Conservation (phyloP, 305 asterid species). For the Fraxinus albicans region DNA sequence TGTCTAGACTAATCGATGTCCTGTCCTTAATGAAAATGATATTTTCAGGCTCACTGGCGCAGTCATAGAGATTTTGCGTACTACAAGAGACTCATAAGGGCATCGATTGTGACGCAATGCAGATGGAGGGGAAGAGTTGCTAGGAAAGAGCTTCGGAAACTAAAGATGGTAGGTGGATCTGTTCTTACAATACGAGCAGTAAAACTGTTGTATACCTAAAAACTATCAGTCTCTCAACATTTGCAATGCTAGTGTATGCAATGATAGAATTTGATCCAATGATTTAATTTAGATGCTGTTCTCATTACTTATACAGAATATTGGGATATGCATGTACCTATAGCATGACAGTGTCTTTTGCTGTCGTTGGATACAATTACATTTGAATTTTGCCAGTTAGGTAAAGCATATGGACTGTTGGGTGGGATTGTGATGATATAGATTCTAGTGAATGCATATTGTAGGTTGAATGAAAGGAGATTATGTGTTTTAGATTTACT, state of each 20-base stretch:
- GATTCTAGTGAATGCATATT: constrained; percentile 19
- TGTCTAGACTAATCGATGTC: constrained; percentile 10
- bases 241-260: constrained; percentile 5
- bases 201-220: constrained; percentile 3
- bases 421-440: background rate
- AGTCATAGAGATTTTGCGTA: constrained; percentile 66
- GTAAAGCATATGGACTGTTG: background rate
- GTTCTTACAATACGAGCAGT: constrained; percentile 15
- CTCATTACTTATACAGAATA: background rate
- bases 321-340: background rate
- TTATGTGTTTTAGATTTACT: constrained; percentile 4
- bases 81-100: constrained; percentile 69
- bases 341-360: background rate
- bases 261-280: constrained; percentile 16
- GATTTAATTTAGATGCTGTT: constrained; percentile 8
- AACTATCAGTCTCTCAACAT: background rate
- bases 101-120: constrained; percentile 72
- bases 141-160: constrained; percentile 72
- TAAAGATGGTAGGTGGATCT: constrained; percentile 66
- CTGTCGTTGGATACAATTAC: background rate
- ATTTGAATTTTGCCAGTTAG: background rate
- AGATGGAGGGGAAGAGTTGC: constrained; percentile 90
- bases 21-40: constrained; percentile 25
- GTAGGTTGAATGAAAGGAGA: constrained; percentile 11
- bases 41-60: constrained; percentile 78